Percentiles rank a stretch among this genome's conserved stretches.
These are phyloP conservation scores for Geotrichum fermentans DNA, from an alignment of 1,139 yeast species.

Conservation along the genomic window DNA sequence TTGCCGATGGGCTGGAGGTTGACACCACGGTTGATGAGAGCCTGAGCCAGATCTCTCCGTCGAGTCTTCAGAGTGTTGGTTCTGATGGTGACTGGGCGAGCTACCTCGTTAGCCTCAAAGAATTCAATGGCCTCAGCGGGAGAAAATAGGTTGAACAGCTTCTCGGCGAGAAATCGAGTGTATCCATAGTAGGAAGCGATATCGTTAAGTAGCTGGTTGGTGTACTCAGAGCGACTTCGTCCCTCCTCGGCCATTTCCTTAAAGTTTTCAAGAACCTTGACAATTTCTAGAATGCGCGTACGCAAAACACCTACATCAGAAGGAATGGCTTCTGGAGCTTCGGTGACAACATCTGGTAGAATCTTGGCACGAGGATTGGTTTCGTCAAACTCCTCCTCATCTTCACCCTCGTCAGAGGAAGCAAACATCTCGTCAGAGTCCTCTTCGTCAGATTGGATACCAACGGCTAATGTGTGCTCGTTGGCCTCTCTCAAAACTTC, in stretches of 20 bases:
- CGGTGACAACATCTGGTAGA: slow-evolving; percentile 52
- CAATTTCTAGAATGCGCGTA: slow-evolving; percentile 92
- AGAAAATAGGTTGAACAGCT: slow-evolving; percentile 80
- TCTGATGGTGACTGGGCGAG: slow-evolving; percentile 94
- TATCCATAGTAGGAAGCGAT: slow-evolving; percentile 96
- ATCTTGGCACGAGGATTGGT: slow-evolving; percentile 34
- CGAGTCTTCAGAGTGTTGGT: slow-evolving; percentile 92
- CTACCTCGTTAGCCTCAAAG: slow-evolving; percentile 95
- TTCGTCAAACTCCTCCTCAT: slow-evolving; percentile 29
- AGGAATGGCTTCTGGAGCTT: slow-evolving; percentile 55
- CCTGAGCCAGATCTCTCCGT: slow-evolving; percentile 93
- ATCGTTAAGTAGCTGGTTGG: slow-evolving; percentile 20
- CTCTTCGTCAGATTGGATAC: slow-evolving; percentile 38
- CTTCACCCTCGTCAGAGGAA: slow-evolving; percentile 28
- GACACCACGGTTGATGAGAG: slow-evolving; percentile 92
- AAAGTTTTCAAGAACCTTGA: slow-evolving; percentile 92
- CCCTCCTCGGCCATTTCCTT: slow-evolving; percentile 75
- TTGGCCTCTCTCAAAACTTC: slow-evolving; percentile 80
- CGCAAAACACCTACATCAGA: slow-evolving; percentile 75
- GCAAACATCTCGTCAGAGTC: slow-evolving; percentile 25
- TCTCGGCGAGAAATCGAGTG: slow-evolving; percentile 89
- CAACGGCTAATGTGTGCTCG: slow-evolving; percentile 76
- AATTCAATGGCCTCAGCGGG: slow-evolving; percentile 97
- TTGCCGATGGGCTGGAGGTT: slow-evolving; percentile 94
- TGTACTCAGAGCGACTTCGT: slow-evolving; percentile 21